Evolutionary conservation across 139 green algal genomes (phyloP), one percentile per base, ranked within the genome.

Genomic region (Chlorella vulgaris): DNA sequence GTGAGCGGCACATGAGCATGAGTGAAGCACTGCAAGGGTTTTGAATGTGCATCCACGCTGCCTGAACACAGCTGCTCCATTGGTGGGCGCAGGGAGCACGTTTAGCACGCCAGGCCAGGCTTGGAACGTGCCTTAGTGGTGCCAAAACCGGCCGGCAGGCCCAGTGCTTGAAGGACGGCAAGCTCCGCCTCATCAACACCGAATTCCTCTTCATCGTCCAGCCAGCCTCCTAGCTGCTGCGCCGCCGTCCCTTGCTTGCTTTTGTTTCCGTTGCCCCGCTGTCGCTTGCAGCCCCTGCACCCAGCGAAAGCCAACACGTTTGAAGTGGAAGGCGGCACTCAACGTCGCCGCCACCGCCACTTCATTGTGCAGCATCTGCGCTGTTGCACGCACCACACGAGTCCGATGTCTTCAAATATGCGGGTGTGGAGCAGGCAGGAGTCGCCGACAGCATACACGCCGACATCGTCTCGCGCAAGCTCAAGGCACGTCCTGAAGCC

Each of bases 381-480:
- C 3, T 8, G 36, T 28, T n/a, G 7, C 26, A 76, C 78, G 39
- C 36, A 86, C 83, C 83, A 86, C 19, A 87, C 83, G 5, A 87
- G 78, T 22, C 83, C 83, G 19, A 86, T 69, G 66, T 82, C 83
- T 47, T 76, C 35, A 18, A 87, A 82, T 35, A 70, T 39, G 15
- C 40, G 19, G 18, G 80, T 87, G 69, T 86, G 74, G 24, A 86
- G n/a, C 1, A 66, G 6, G 33, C 73, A 82, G 31, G 31, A 2
- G 53, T 35, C 19, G 1, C 69, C 80, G 7, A 80, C 15, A 26
- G 53, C 22, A 43, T 84, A 66, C 33, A 66, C 5, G 0, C 18
- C 18, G 2, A 39, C 36, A 35, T 84, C 80, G 53, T 69, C 38
- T n/a, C 66, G 39, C 2, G 29, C 35, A 0, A 83, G 50, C 7